phyloP scores from a whole-genome alignment of 1,139 yeast genomes.

The Pneumocystis sp. region DNA sequence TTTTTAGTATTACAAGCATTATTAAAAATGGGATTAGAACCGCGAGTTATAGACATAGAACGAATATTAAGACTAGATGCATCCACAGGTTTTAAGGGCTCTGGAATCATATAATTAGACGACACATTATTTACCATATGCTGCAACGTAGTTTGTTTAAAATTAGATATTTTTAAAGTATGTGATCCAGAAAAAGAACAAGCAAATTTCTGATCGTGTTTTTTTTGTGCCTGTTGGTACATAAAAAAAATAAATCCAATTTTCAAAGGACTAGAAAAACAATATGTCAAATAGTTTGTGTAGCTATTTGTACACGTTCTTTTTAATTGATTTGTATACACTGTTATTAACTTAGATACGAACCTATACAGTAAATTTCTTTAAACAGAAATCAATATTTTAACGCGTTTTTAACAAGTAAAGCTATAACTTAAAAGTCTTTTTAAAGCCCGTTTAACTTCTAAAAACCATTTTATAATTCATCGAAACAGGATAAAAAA shows the following conservation, averaged over 20 bases:
- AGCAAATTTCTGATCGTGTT: not conserved
- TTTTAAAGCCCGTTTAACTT: not conserved
- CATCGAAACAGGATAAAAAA: not conserved
- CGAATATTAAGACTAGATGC: not conserved
- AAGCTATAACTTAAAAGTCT: not conserved
- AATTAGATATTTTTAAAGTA: not conserved
- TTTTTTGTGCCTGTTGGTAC: not conserved
- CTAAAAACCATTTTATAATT: not conserved
- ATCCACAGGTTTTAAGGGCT: not conserved
- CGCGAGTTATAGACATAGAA: not conserved
- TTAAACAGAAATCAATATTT: not conserved
- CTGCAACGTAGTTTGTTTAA: not conserved
- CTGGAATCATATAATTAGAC: not conserved
- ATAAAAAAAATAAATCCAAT: not conserved
- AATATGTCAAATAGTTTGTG: not conserved
- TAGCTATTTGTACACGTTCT: not conserved
- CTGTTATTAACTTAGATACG: not conserved
- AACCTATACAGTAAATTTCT: not conserved
- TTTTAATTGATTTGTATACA: not conserved
- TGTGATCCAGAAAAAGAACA: not conserved
- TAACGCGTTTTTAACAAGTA: not conserved
- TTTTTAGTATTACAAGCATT: not conserved
- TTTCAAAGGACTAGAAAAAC: not conserved
- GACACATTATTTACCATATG: not conserved
- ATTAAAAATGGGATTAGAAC: not conserved